Base-by-base conservation (phyloP, 805 yeast species). In the Ogataea nonfermentans region DNA sequence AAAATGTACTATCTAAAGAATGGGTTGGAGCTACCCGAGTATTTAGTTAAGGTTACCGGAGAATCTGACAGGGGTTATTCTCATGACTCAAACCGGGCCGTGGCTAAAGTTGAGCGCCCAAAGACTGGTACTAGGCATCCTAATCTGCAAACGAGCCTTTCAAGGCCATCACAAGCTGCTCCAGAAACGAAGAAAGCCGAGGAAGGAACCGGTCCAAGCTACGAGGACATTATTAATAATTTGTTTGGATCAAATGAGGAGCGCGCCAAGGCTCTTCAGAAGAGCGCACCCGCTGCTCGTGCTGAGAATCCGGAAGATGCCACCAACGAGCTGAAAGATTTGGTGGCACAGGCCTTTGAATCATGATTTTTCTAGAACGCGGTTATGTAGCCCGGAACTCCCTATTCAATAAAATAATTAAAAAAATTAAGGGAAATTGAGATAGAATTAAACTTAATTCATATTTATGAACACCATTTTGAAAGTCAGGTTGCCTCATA, bases 31-130 rank as follows among this genome's bases (percentile, higher is more conserved):
- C 76, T 91, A 3, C 99, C 99, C 0, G 79, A 74, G 2, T 90
- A 87, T 54, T 66, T 93, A 44, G 70, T 69, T 38, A 80, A 83
- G 47, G 98, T 91, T 14, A 91, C 98, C 1, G 98, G 98, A 32
- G 95, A 82, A 48, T 55, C 80, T 31, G 87, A 80, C 13, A 49
- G 53, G 25, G 27, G 32, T 12, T 31, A 27, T 32, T 19, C 35
- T 13, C 42, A 43, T 20, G 49, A 48, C 19, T 24, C 40, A 24
- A 29, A 24, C 9, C 28, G 37, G 10, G 37, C 43, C 11, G 15
- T 49, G 0, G 39, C 43, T 17, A 36, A 33, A 12, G 44, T 51
- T 2, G 46, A 42, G 24, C 35, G 59, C 27, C 59, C 59, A 9
- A 54, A 48, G 37, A 44, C 52, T 6, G 59, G 56, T 1, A 25